Percentiles rank a stretch among this genome's conserved stretches.
Conservation (phyloP, 2,329 filamentous ascomycete genomes). For the Pleurostoma richardsiae region DNA sequence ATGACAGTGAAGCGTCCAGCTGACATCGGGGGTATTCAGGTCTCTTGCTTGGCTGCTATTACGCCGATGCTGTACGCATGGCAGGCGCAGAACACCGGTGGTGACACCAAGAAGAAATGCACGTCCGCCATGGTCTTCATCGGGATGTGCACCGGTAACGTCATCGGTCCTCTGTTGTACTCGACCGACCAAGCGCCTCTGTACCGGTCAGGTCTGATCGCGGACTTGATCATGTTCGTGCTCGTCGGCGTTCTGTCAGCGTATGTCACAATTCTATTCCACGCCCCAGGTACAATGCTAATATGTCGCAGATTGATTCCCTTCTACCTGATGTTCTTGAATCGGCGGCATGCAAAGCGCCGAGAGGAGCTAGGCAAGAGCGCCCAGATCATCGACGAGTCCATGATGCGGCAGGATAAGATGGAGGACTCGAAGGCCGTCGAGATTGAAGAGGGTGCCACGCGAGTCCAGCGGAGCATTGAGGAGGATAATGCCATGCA, state of each 20-base stretch:
- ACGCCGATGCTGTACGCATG: slow-evolving; percentile 57
- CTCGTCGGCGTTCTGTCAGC: slow-evolving; percentile 46
- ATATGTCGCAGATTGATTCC: slow-evolving; percentile 22
- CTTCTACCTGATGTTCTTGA: slow-evolving; percentile 45
- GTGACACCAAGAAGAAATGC: slow-evolving; percentile 65
- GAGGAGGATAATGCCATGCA: slow-evolving; percentile 36
- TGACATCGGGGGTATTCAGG: not conserved
- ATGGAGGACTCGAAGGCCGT: slow-evolving; percentile 31
- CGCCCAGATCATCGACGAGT: slow-evolving; percentile 52
- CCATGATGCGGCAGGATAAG: slow-evolving; percentile 42
- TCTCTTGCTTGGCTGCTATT: slow-evolving; percentile 18
- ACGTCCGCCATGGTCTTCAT: slow-evolving; percentile 62
- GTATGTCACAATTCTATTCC: slow-evolving; percentile 6
- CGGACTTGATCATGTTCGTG: slow-evolving; percentile 58
- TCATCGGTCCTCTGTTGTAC: slow-evolving; percentile 61
- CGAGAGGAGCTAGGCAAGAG: slow-evolving; percentile 56
- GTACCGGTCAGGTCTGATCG: slow-evolving; percentile 51
- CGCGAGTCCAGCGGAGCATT: slow-evolving; percentile 12
- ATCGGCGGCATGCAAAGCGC: slow-evolving; percentile 46
- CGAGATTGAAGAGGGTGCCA: slow-evolving; percentile 16
- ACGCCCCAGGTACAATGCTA: slow-evolving; percentile 13
- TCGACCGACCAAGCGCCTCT: slow-evolving; percentile 52
- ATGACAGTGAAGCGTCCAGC: not conserved
- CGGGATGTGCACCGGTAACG: slow-evolving; percentile 61
- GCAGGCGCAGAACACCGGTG: slow-evolving; percentile 59